Evolutionary conservation across 2,329 filamentous ascomycete genomes (phyloP).

Genomic region (Ambrosiella beaveri): DNA sequence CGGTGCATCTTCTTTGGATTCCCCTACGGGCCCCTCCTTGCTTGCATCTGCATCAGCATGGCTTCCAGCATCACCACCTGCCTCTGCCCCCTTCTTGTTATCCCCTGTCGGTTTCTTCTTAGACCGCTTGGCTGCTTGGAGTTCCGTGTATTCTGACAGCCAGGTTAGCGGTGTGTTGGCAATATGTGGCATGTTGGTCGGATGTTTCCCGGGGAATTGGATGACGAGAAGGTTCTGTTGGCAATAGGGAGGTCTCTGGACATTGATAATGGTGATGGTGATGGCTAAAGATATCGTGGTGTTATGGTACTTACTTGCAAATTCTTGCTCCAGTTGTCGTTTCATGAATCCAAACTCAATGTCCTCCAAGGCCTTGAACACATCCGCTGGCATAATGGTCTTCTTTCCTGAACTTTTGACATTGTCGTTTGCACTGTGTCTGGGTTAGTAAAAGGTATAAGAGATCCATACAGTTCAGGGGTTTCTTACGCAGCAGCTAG

Average conservation of each 20-base stretch:
- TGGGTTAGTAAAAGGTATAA: background rate
- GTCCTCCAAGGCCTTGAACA: conserved; percentile 61
- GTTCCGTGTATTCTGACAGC: conserved; percentile 49
- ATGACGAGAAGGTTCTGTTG: background rate
- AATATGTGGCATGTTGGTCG: background rate
- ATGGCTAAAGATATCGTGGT: no score
- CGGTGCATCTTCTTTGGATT: conserved; percentile 14
- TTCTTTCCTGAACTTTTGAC: conserved; percentile 53
- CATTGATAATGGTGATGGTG: no score
- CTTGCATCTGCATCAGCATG: background rate
- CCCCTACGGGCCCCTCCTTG: background rate
- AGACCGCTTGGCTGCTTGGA: conserved; percentile 53
- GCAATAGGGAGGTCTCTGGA: no score
- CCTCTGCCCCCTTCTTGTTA: conserved; percentile 20
- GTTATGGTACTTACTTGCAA: conserved; percentile 41
- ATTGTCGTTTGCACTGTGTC: conserved; percentile 51
- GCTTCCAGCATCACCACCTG: conserved; percentile 11
- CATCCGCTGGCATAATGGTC: conserved; percentile 59
- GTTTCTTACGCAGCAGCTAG: conserved; percentile 51
- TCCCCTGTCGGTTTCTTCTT: conserved; percentile 21
- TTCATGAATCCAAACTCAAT: conserved; percentile 60
- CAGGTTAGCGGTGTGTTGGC: background rate
- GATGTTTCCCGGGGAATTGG: background rate
- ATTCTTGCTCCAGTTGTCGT: conserved; percentile 53
- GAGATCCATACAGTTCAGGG: background rate